Evolutionary conservation across 2,329 filamentous ascomycete species (phyloP).

Genomic region (Alternaria brassicicola): DNA sequence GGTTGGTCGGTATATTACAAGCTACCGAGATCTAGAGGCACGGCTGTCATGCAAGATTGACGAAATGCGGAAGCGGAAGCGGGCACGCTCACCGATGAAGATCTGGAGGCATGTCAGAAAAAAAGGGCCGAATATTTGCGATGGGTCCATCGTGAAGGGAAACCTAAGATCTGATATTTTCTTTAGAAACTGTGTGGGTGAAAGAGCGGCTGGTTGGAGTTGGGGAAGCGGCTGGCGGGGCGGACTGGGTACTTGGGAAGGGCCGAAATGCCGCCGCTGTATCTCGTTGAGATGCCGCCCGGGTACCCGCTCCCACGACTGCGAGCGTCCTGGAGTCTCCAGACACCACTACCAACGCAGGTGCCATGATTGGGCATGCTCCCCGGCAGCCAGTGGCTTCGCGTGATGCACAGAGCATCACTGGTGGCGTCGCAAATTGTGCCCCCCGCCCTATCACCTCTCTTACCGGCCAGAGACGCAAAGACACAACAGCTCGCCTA

Average conservation of each 20-base stretch:
- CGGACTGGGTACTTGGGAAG: neutral
- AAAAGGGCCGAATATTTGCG: constrained; percentile 6
- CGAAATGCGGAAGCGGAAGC: constrained; percentile 19
- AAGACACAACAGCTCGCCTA: constrained; percentile 14
- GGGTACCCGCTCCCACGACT: neutral
- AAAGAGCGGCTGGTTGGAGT: constrained; percentile 4
- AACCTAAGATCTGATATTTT: constrained; percentile 10
- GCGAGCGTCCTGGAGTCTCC: neutral
- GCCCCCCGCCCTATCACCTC: constrained; percentile 4
- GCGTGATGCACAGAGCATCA: neutral
- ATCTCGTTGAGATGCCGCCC: constrained; percentile 9
- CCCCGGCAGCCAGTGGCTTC: neutral
- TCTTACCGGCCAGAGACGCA: neutral
- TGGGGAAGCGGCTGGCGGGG: constrained; percentile 13
- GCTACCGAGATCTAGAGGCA: constrained; percentile 18
- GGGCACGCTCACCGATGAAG: constrained; percentile 15
- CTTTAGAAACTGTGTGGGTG: constrained; percentile 10
- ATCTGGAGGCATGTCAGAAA: constrained; percentile 1
- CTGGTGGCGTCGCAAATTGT: neutral
- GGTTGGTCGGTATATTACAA: constrained; percentile 7
- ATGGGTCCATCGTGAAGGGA: constrained; percentile 8
- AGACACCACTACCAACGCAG: neutral
- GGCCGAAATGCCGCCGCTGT: neutral
- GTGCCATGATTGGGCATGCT: neutral
- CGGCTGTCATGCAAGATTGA: constrained; percentile 11